Conservation (phyloP, 228 moss, liverwort and hornwort genomes). For the Sphagnum fallax region DNA sequence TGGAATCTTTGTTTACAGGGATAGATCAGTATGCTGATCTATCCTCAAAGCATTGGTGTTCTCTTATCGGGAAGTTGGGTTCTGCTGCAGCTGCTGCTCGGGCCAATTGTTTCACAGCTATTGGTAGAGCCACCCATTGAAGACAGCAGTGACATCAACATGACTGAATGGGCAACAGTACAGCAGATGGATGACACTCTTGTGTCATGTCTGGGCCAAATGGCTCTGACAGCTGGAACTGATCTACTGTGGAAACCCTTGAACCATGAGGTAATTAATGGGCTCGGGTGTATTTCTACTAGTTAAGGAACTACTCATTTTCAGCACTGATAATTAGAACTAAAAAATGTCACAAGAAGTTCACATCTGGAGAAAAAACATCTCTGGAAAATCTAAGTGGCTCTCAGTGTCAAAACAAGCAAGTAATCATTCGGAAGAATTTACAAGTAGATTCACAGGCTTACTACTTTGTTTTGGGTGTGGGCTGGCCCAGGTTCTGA, state of each 20-base stretch:
- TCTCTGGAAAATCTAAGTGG: background rate
- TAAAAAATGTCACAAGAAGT: background rate
- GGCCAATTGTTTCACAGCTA: slow-evolving; percentile 72
- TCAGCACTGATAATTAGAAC: background rate
- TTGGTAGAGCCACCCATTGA: slow-evolving; percentile 55
- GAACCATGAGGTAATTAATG: slow-evolving; percentile 68
- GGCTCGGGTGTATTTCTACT: background rate
- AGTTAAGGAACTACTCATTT: background rate
- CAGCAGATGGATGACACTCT: slow-evolving; percentile 77
- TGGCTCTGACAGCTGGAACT: slow-evolving; percentile 92
- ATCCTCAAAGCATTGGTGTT: background rate
- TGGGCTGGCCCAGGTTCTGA: slow-evolving; percentile 63
- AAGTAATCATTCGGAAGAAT: background rate
- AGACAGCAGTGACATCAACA: slow-evolving; percentile 10
- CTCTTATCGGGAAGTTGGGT: too few relatives aligned
- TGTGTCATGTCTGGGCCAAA: slow-evolving; percentile 81
- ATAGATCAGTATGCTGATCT: background rate
- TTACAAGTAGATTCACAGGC: background rate
- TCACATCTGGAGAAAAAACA: background rate
- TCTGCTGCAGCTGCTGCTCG: slow-evolving; percentile 62
- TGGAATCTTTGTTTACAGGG: background rate
- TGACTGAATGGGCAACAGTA: slow-evolving; percentile 27
- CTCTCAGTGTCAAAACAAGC: too few relatives aligned
- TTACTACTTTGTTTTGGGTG: background rate
- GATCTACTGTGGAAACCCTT: slow-evolving; percentile 97